Conservation (phyloP, 306 rosid species). For the Arachis stenosperma region DNA sequence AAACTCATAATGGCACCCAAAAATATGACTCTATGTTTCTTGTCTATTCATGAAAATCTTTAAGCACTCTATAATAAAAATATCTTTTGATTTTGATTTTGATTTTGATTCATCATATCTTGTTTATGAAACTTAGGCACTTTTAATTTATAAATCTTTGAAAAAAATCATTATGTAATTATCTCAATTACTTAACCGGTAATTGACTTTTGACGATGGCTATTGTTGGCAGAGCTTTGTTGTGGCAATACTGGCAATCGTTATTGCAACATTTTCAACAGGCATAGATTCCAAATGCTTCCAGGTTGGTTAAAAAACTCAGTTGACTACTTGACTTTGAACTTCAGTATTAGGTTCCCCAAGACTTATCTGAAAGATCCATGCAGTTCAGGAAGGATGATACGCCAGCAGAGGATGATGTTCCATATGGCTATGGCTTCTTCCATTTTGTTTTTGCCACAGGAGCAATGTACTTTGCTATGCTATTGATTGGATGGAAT, state of each 20-base stretch:
- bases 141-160: slow-evolving; percentile 13
- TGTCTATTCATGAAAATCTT: slow-evolving; percentile 21
- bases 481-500: slow-evolving; percentile 97
- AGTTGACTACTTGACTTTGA: slow-evolving; percentile 25
- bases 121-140: slow-evolving; percentile 28
- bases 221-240: slow-evolving; percentile 84
- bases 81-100: slow-evolving; percentile 16
- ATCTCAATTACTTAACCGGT: slow-evolving; percentile 9
- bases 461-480: slow-evolving; percentile 98
- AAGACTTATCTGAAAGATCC: slow-evolving; percentile 41
- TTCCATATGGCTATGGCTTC: slow-evolving; percentile 98
- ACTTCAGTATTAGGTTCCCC: slow-evolving; percentile 26
- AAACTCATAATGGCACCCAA: slow-evolving; percentile 31
- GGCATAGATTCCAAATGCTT: slow-evolving; percentile 96
- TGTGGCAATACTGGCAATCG: slow-evolving; percentile 80
- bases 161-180: background rate
- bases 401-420: slow-evolving; percentile 71
- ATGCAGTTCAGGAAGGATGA: slow-evolving; percentile 77
- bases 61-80: slow-evolving; percentile 10
- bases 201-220: slow-evolving; percentile 31
- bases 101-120: slow-evolving; percentile 17
- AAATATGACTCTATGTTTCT: background rate
- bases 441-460: slow-evolving; percentile 98
- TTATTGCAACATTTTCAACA: slow-evolving; percentile 91
- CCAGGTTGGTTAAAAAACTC: slow-evolving; percentile 64